phyloP scores from a whole-genome alignment of 176 grass and related monocot species.

The Lolium rigidum region DNA sequence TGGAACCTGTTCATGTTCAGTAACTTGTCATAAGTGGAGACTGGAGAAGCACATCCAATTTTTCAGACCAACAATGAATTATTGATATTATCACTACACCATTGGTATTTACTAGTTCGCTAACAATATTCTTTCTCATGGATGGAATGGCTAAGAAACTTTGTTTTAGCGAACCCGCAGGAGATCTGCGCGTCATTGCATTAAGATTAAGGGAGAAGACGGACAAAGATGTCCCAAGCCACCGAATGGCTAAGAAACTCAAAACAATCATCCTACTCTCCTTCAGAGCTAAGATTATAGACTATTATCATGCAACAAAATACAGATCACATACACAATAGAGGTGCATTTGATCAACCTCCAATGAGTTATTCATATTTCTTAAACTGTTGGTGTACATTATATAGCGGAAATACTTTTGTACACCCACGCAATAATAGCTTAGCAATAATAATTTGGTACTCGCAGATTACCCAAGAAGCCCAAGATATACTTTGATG shows the following conservation, averaged over 20 bases:
- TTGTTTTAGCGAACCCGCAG: no score
- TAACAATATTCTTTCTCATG: conserved; percentile 8
- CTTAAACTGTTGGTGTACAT: neutral
- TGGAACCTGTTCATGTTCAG: conserved; percentile 71
- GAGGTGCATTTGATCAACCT: neutral
- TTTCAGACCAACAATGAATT: conserved; percentile 36
- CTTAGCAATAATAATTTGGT: neutral
- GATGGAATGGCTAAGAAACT: conserved; percentile 9
- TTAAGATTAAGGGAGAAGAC: no score
- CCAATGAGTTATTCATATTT: conserved; percentile 33
- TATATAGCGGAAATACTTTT: no score
- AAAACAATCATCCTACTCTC: conserved; percentile 1
- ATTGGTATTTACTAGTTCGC: neutral
- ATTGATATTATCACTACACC: conserved; percentile 24
- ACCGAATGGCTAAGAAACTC: conserved; percentile 16
- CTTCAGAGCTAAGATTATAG: conserved; percentile 21
- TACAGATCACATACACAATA: conserved; percentile 5
- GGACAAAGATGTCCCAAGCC: no score
- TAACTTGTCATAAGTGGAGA: conserved; percentile 33
- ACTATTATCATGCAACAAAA: conserved; percentile 18
- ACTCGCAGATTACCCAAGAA: neutral
- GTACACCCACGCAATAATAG: no score
- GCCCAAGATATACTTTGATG: neutral
- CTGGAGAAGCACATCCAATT: conserved; percentile 22
- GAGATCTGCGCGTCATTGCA: no score